A percentile compares a stretch with the other conserved stretches of the same genome.
These are phyloP conservation scores for Yarrowia sp. DNA, from an alignment of 805 yeast species.

Conservation along the genomic window DNA sequence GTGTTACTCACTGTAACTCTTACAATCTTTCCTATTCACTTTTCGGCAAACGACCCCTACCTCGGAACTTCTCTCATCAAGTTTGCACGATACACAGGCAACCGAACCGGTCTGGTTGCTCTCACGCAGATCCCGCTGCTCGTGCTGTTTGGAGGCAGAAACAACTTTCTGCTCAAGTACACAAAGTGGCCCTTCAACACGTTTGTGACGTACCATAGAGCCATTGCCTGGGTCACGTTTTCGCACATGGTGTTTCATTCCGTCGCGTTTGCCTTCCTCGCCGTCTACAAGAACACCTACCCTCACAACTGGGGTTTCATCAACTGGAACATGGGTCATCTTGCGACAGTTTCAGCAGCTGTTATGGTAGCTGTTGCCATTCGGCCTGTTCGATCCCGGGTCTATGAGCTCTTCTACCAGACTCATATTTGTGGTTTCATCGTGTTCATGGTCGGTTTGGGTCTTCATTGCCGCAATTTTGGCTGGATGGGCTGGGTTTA, in stretches of 20 bases:
- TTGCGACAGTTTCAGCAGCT: not conserved
- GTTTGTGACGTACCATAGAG: constrained; percentile 13
- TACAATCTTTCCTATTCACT: constrained; percentile 18
- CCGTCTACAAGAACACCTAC: constrained; percentile 17
- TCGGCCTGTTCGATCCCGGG: not conserved
- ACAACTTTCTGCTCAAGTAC: constrained; percentile 6
- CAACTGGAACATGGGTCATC: constrained; percentile 24
- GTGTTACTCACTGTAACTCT: not conserved
- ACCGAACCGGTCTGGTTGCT: constrained; percentile 22
- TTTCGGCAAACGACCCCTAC: constrained; percentile 1
- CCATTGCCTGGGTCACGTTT: constrained; percentile 23
- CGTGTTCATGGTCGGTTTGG: constrained; percentile 52
- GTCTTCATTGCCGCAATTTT: constrained; percentile 53
- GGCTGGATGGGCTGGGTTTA: constrained; percentile 55
- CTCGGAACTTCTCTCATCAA: constrained; percentile 12
- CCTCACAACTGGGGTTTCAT: constrained; percentile 18
- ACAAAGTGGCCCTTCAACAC: constrained; percentile 21
- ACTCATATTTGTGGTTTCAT: constrained; percentile 30
- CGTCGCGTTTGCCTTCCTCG: not conserved
- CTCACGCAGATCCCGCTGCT: constrained; percentile 12
- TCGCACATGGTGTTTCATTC: constrained; percentile 12
- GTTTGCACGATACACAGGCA: constrained; percentile 15
- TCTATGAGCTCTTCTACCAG: constrained; percentile 17
- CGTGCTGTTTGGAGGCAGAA: not conserved
- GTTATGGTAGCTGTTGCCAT: constrained; percentile 8